Base-by-base conservation (phyloP, 306 rosid species). In the Fagus sylvatica region DNA sequence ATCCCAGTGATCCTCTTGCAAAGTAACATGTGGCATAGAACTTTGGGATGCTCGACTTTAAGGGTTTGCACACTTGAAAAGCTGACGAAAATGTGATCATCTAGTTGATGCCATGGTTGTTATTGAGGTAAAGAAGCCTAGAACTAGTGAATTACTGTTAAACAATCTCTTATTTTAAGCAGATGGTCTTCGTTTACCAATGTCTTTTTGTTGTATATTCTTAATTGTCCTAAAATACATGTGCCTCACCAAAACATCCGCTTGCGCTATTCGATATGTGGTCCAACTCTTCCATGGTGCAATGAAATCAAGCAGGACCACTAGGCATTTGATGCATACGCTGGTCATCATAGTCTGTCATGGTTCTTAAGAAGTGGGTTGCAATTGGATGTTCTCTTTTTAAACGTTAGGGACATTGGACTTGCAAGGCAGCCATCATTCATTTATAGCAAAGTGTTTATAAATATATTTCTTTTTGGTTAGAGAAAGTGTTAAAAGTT, bases 1-100 rank as follows among this genome's bases (percentile, higher is more conserved):
- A 92, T 90, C 85, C 86, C 37, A 75, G 85, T 67, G 82, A 79
- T 82, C 80, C 84, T 78, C 80, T 83, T 72, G 71, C 90, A 86
- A 84, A 84, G 78, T 66, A 69, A 68, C 82, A 60, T 72, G 83
- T 78, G 78, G 77, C 72, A 22, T 43, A n/a, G n/a, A 77, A 41
- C 79, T 70, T 82, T 75, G 69, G 80, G 80, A 74, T 68, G 74
- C 74, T 71, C 65, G 17, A 42, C 48, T 55, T 78, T 46, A 16
- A 55, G 43, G 68, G 30, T 51, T 33, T 57, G 64, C 37, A 59
- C 66, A 49, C 73, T 32, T 69, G 42, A 33, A 46, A 12, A 46
- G 7, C 55, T 28, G 57, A 12, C 55, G 12, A 42, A 15, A 69
- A 46, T 69, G 54, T 46, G 57, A 46, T 70, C 57, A 46, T 53